A percentile compares a stretch with the other conserved stretches of the same genome.
These are phyloP conservation scores for Solanum chacoense DNA, from an alignment of 305 asterid genomes.

Conservation along the genomic window DNA sequence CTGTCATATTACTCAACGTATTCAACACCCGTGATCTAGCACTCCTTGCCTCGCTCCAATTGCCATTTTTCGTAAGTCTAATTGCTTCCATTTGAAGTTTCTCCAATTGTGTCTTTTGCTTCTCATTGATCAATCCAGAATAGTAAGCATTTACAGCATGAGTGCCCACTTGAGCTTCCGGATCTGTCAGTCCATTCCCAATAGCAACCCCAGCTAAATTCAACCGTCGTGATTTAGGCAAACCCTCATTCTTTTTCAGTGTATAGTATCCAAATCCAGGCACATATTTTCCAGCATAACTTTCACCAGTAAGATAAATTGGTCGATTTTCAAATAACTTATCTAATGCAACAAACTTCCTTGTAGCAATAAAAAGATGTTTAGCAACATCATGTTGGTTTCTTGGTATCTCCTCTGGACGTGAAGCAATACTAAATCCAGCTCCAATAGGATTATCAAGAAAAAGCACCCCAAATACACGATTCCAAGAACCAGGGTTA, in stretches of 20 bases:
- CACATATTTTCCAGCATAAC: conserved; percentile 45
- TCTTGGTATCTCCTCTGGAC: conserved; percentile 54
- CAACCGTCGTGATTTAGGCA: conserved; percentile 12
- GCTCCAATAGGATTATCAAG: conserved; percentile 82
- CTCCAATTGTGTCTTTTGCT: conserved; percentile 40
- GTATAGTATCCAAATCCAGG: conserved; percentile 32
- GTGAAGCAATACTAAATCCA: conserved; percentile 67
- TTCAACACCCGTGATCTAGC: conserved; percentile 29
- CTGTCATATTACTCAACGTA: conserved; percentile 47
- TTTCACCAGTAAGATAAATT: conserved; percentile 32
- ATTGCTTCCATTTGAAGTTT: conserved; percentile 29
- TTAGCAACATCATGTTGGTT: conserved; percentile 56
- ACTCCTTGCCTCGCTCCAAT: conserved; percentile 45
- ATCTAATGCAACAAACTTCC: conserved; percentile 35
- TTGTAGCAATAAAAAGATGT: conserved; percentile 49
- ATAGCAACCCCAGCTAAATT: conserved; percentile 34
- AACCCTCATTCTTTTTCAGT: conserved; percentile 18
- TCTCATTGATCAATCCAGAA: conserved; percentile 29
- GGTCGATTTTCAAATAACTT: conserved; percentile 31
- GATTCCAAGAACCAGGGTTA: conserved; percentile 74
- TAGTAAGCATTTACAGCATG: conserved; percentile 29
- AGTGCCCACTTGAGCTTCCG: conserved; percentile 28
- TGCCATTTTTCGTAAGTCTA: conserved; percentile 14
- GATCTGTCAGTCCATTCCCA: conserved; percentile 43
- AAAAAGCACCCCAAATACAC: conserved; percentile 54